Conservation (phyloP, 2,329 filamentous ascomycete species). For the Diaporthe sp. region DNA sequence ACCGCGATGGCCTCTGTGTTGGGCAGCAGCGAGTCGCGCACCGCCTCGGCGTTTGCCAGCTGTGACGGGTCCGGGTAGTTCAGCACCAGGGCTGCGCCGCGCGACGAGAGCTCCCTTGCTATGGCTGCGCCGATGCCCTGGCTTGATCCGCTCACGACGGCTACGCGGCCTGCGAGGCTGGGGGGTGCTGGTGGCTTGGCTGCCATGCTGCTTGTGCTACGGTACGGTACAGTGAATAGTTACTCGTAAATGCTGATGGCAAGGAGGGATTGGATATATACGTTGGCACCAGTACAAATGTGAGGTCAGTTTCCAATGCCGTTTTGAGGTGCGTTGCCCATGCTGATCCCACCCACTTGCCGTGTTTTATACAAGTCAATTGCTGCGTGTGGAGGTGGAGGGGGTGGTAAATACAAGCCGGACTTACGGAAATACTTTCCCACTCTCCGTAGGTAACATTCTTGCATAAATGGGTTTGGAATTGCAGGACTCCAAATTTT, state of each 20-base stretch:
- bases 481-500: not conserved
- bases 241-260: not conserved
- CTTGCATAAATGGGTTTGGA: not conserved
- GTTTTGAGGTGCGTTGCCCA: not conserved
- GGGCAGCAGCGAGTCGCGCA: conserved; percentile 58
- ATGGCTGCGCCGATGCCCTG: conserved; percentile 18
- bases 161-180: not conserved
- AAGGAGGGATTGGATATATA: not conserved
- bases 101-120: conserved; percentile 27
- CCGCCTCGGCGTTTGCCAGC: not conserved
- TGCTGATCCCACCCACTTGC: not conserved
- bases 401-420: not conserved
- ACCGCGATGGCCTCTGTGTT: conserved; percentile 58
- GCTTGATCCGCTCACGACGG: not conserved
- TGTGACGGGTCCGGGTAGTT: not conserved
- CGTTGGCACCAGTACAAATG: not conserved
- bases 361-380: not conserved
- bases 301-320: no score
- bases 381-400: not conserved
- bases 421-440: not conserved
- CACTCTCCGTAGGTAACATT: not conserved
- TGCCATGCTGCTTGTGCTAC: not conserved
- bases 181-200: not conserved
- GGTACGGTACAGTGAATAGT: no score
- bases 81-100: conserved; percentile 26